A percentile compares a stretch with the other conserved stretches of the same genome.
phyloP scores from a whole-genome alignment of 306 rosid genomes.

The Cicer chorassanicum region DNA sequence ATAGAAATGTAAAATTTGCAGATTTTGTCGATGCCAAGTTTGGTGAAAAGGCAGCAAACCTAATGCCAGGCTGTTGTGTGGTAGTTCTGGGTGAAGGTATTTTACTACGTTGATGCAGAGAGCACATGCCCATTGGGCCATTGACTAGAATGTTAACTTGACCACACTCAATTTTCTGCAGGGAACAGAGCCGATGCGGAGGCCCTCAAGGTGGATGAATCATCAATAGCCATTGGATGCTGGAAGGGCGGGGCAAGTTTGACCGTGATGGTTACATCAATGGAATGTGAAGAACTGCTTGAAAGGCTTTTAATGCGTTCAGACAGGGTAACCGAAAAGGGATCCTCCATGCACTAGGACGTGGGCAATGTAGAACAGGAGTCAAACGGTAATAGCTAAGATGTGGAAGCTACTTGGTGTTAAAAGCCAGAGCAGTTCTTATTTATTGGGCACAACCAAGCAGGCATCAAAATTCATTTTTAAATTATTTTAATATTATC shows the following conservation, averaged over 20 bases:
- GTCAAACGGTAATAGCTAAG: conserved; percentile 32
- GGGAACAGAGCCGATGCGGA: conserved; percentile 48
- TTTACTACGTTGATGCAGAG: conserved; percentile 33
- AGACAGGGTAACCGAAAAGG: conserved; percentile 46
- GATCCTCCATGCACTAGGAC: conserved; percentile 41
- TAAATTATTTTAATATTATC: not conserved
- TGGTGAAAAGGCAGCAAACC: conserved; percentile 63
- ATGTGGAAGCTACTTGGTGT: conserved; percentile 31
- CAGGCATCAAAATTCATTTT: not conserved
- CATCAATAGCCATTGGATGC: conserved; percentile 87
- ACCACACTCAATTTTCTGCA: conserved; percentile 41
- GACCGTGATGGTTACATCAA: conserved; percentile 76
- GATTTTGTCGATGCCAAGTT: conserved; percentile 82
- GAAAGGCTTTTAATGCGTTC: conserved; percentile 63
- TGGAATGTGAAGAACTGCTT: conserved; percentile 85
- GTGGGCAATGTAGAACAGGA: conserved; percentile 44
- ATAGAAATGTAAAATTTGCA: conserved; percentile 72
- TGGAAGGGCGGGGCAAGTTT: conserved; percentile 87
- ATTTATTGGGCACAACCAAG: not conserved
- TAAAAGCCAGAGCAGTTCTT: not conserved
- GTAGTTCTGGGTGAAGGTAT: conserved; percentile 75
- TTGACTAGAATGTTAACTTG: not conserved
- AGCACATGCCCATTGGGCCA: not conserved
- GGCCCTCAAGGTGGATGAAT: conserved; percentile 53
- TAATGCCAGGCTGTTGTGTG: conserved; percentile 85